Percentiles rank a stretch among this genome's conserved stretches.
Conservation (phyloP, 441 rosid genomes). For the Aleurites moluccanus region DNA sequence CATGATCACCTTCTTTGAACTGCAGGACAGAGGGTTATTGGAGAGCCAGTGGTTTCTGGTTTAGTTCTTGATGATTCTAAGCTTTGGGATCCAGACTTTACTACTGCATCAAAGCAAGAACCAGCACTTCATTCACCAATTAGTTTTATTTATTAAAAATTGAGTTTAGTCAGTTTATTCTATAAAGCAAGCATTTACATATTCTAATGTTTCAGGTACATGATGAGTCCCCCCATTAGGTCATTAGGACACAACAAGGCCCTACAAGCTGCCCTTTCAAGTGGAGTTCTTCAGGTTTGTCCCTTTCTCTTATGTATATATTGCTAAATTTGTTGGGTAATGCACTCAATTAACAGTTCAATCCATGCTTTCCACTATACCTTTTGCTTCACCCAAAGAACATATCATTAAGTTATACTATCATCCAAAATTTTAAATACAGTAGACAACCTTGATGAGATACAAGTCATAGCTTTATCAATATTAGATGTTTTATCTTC, state of each 20-base stretch:
- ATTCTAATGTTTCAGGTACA: conserved; percentile 58
- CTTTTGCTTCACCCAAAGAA: neutral
- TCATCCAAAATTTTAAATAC: too few species aligned
- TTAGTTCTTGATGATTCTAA: conserved; percentile 78
- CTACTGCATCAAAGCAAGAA: conserved; percentile 74
- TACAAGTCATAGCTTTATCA: neutral
- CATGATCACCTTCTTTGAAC: conserved; percentile 18
- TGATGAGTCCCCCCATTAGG: conserved; percentile 98
- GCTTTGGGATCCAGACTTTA: conserved; percentile 87
- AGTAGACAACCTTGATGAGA: neutral
- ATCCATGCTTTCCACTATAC: neutral
- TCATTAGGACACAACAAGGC: conserved; percentile 79
- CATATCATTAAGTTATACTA: neutral
- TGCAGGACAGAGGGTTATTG: conserved; percentile 91
- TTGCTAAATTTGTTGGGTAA: too few species aligned
- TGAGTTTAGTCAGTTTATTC: conserved; percentile 6
- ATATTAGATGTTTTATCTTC: neutral
- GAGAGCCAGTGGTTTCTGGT: conserved; percentile 94
- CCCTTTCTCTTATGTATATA: conserved; percentile 16
- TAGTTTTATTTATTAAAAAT: neutral
- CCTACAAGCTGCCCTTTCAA: conserved; percentile 86
- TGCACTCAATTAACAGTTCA: too few species aligned
- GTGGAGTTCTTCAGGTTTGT: conserved; percentile 83
- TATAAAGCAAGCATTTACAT: conserved; percentile 15
- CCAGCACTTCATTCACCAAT: conserved; percentile 2